Evolutionary conservation across 176 grass and related monocot species (phyloP).

Genomic region (Ampelocalamus luodianensis): DNA sequence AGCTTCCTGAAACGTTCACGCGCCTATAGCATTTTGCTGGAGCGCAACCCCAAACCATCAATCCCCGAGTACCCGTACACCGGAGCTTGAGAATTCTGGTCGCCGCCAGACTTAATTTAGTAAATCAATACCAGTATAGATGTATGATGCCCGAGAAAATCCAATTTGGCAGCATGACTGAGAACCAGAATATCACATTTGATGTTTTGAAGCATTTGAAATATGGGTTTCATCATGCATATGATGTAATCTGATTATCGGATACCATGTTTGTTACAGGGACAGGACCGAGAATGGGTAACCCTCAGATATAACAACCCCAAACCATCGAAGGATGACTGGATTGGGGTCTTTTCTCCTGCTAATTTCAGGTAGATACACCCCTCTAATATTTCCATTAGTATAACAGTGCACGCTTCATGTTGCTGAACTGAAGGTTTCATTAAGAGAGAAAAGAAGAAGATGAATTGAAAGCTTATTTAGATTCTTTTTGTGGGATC

Average conservation of each 20-base stretch:
- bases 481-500: slow-evolving; percentile 17
- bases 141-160: not conserved
- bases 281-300: slow-evolving; percentile 81
- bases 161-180: slow-evolving; percentile 5
- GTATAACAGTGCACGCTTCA: not conserved
- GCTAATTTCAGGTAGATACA: slow-evolving; percentile 84
- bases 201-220: not conserved
- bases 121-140: not conserved
- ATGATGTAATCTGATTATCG: not conserved
- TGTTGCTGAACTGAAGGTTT: slow-evolving; percentile 5
- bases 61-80: not conserved
- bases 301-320: slow-evolving; percentile 62
- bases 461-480: not conserved
- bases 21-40: not conserved
- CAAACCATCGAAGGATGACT: slow-evolving; percentile 73
- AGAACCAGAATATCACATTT: not conserved
- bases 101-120: not conserved
- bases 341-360: slow-evolving; percentile 96
- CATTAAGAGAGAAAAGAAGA: not conserved
- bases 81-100: not conserved
- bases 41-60: not conserved
- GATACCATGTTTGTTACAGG: slow-evolving; percentile 45
- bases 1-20: not conserved
- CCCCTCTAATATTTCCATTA: not conserved
- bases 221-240: not conserved